A percentile compares a stretch with the other conserved stretches of the same genome.
Evolutionary conservation across 495 filamentous ascomycete genomes (phyloP).

Genomic region (Aspergillus funiculosus): DNA sequence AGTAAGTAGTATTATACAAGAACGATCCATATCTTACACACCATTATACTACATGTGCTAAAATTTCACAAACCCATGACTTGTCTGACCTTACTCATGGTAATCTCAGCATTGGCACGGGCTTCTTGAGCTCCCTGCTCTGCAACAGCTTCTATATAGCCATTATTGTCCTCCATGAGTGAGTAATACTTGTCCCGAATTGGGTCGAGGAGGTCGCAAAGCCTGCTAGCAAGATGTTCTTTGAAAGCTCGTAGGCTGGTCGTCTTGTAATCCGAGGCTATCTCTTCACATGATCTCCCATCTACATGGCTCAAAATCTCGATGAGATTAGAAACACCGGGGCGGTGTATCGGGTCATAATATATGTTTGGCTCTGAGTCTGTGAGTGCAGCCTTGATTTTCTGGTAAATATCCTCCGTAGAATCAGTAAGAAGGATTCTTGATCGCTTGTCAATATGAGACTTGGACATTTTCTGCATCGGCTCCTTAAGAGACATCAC

Average conservation of each 20-base stretch:
- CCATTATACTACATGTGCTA: too few species aligned
- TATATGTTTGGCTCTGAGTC: slow-evolving; percentile 59
- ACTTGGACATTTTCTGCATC: slow-evolving; percentile 87
- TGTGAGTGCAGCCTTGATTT: slow-evolving; percentile 70
- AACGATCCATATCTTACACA: too few species aligned
- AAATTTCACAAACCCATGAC: slow-evolving; percentile 53
- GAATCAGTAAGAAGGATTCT: slow-evolving; percentile 77
- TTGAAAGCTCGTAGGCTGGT: slow-evolving; percentile 61
- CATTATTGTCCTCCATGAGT: slow-evolving; percentile 43
- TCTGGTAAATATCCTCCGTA: slow-evolving; percentile 51
- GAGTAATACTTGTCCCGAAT: slow-evolving; percentile 58
- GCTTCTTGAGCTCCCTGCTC: slow-evolving; percentile 58
- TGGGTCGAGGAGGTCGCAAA: slow-evolving; percentile 48
- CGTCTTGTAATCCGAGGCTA: slow-evolving; percentile 51
- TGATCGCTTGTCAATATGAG: slow-evolving; percentile 59
- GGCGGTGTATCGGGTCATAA: slow-evolving; percentile 64
- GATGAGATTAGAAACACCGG: slow-evolving; percentile 83
- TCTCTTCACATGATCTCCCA: slow-evolving; percentile 41
- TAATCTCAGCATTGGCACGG: slow-evolving; percentile 55
- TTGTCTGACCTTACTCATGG: slow-evolving; percentile 57
- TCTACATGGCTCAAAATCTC: slow-evolving; percentile 66
- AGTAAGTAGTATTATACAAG: too few species aligned
- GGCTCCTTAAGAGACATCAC: slow-evolving; percentile 86
- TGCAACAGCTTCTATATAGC: slow-evolving; percentile 54
- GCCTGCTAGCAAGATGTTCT: slow-evolving; percentile 46